Base-by-base conservation (phyloP, 139 green algal species). In the Limnomonas spitsbergensis region DNA sequence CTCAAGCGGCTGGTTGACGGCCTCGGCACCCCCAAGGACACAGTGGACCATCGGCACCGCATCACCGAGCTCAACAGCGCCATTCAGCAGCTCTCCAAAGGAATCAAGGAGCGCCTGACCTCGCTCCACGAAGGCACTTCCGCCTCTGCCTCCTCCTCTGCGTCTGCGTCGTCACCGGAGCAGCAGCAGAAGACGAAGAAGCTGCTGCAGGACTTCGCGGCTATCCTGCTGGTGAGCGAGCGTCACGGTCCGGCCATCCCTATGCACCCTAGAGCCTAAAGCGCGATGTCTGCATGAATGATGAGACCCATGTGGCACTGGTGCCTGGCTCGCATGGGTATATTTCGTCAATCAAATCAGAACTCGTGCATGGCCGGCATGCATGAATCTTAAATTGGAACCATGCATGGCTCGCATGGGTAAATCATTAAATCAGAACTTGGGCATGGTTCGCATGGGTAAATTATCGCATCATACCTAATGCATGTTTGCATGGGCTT, bases 21-120 rank as follows among this genome's bases (percentile, higher is more conserved):
- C 9, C 81, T 96, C 34, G 91, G 91, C 1, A 88, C 69, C 3
- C n/a, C 87, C 2, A 82, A 81, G 3, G 92, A 96, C 73, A 94
- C 92, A 0, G 38, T 86, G 2, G 85, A 90, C 1, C 83, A 92
- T 52, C 83, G 91, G 39, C 87, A 86, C 6, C 29, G 38, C 7
- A 84, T 87, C 20, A n/a, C 69, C 1, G 70, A 82, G 6, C 56
- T 69, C 26, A 87, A 87, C 66, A 40, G 32, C 2, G 42, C 69
- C 38, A 87, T 84, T 26, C 79, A 84, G 40, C 66, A 84, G 38
- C 68, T 84, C 2, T 76, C 85, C 0, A 84, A 84, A 40, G n/a
- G 9, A 40, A 88, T 88, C 67, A 90, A 90, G 76, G 82, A 84
- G 29, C 42, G 76, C 38, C 68, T 86, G 1, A 83, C 77, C 32